A percentile compares a stretch with the other conserved stretches of the same genome.
phyloP scores from a whole-genome alignment of 768 basidiomycete genomes.

The Boletus eberwhitei region DNA sequence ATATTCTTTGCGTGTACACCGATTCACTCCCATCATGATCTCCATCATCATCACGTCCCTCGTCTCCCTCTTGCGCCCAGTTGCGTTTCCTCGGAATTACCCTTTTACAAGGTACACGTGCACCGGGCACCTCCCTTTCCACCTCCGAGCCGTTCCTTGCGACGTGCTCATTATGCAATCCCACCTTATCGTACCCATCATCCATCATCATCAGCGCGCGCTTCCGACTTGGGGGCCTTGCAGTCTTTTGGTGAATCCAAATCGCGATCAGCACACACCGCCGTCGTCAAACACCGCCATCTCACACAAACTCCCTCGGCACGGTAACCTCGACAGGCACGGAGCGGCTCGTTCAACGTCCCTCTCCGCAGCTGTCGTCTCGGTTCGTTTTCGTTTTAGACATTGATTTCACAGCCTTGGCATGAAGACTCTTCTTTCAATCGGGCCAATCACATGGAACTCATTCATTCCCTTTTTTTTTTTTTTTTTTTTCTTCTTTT shows the following conservation, averaged over 20 bases:
- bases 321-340: background rate
- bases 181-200: background rate
- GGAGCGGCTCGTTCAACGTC: no score
- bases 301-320: background rate
- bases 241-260: background rate
- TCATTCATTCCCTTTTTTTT: no score
- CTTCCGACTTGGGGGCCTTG: background rate
- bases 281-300: background rate
- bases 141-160: background rate
- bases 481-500: no score
- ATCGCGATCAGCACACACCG: background rate
- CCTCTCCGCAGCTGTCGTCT: background rate
- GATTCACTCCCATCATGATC: background rate
- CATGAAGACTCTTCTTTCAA: background rate
- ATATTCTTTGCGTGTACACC: background rate
- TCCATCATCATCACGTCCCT: no score
- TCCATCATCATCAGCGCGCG: background rate
- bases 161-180: no score
- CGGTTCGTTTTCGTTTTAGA: background rate
- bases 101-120: background rate
- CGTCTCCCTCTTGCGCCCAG: background rate
- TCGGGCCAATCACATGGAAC: background rate
- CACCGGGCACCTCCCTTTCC: background rate
- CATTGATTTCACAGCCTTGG: background rate
- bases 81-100: conserved; percentile 4